Conservation (phyloP, 2,329 filamentous ascomycete genomes). For the Fusarium succisae region DNA sequence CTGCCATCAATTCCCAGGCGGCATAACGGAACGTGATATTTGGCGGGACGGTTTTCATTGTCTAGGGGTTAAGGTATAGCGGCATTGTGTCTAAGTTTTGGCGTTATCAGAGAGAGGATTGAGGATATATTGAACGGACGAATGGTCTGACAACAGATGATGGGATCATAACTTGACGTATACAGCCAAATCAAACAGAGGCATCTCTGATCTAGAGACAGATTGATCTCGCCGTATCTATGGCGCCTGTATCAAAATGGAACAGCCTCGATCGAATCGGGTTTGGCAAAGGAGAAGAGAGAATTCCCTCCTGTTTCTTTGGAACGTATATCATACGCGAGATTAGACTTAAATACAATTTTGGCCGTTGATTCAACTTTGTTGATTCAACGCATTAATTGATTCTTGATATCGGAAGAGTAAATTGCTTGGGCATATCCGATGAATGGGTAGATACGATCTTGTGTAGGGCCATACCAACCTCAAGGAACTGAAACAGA, state of each 20-base stretch:
- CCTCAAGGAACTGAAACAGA: neutral
- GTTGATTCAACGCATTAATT: neutral
- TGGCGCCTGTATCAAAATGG: neutral
- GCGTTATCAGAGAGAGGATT: slow-evolving; percentile 31
- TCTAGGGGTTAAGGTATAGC: slow-evolving; percentile 3
- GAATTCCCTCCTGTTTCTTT: neutral
- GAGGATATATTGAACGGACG: slow-evolving; percentile 30
- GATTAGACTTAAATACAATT: neutral
- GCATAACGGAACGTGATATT: slow-evolving; percentile 33
- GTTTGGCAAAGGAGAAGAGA: neutral
- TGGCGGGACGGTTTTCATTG: slow-evolving; percentile 23
- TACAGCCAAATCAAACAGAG: neutral
- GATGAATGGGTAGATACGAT: neutral
- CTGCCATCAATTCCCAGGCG: slow-evolving; percentile 32
- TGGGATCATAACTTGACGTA: neutral
- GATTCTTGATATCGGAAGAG: neutral
- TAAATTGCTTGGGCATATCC: neutral
- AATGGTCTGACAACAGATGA: neutral
- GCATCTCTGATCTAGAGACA: neutral
- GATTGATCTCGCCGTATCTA: neutral
- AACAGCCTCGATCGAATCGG: neutral
- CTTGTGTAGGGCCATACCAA: neutral
- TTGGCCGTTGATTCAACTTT: neutral
- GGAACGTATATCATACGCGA: neutral
- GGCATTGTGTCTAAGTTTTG: slow-evolving; percentile 34